Conservation (phyloP, 257 asterid species). For the Solanum habrochaites region DNA sequence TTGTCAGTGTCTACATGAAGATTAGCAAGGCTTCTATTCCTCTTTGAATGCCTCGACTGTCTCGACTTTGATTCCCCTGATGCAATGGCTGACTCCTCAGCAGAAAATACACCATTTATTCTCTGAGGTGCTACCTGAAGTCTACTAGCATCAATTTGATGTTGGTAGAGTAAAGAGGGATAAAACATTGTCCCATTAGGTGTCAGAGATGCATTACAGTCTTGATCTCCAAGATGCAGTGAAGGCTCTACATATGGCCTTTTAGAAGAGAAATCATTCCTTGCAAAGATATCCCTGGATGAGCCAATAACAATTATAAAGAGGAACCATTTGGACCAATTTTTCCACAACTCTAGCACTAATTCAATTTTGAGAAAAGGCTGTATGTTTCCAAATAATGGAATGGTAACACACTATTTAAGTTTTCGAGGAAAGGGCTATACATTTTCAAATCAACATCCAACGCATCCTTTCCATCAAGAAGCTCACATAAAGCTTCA, state of each 20-base stretch:
- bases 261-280: constrained; percentile 31
- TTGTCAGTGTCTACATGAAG: constrained; percentile 6
- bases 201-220: constrained; percentile 24
- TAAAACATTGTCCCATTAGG: constrained; percentile 39
- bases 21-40: constrained; percentile 23
- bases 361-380: neutral
- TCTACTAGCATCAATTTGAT: constrained; percentile 53
- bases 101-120: constrained; percentile 14
- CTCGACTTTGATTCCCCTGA: constrained; percentile 20
- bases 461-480: constrained; percentile 51
- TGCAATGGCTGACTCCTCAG: constrained; percentile 18
- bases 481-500: constrained; percentile 89
- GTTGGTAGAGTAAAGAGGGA: constrained; percentile 51
- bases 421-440: neutral
- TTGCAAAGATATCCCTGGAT: constrained; percentile 45
- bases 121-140: constrained; percentile 38
- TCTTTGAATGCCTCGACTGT: constrained; percentile 24
- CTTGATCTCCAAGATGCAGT: constrained; percentile 27
- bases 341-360: neutral
- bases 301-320: constrained; percentile 2
- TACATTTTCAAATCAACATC: constrained; percentile 34
- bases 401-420: neutral
- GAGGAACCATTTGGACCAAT: neutral
- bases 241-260: constrained; percentile 38
- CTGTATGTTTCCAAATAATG: neutral